Evolutionary conservation across 2,329 filamentous ascomycete genomes (phyloP), one percentile per base, ranked within the genome.

Genomic region (Fusarium gaditjirri): DNA sequence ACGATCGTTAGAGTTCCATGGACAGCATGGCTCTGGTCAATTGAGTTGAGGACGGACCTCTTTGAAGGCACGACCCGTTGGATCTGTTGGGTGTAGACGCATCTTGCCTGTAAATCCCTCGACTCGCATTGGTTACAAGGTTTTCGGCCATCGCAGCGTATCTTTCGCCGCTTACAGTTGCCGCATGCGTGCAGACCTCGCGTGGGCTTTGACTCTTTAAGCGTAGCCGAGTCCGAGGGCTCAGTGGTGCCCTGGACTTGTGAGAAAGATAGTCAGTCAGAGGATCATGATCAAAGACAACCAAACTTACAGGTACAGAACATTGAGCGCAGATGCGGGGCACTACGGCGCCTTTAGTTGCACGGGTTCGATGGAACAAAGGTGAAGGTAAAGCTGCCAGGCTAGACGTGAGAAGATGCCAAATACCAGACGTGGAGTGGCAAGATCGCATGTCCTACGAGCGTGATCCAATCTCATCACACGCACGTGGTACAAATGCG

Each of bases 91-190:
- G 23, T 23, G 41, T 61, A 61, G 5, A 58, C 17, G 33, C 59
- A 61, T n/a, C 21, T 25, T 35, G 52, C 39, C 19, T 33, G 33
- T 38, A 42, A 58, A 16, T 55, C 35, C 13, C 59, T 36, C 23
- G 27, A 39, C 17, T 58, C 41, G 23, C 59, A 61, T 14, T 36
- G 33, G 27, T 58, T 61, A 54, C 59, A 61, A 46, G 59, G 59
- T 6, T 61, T 42, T 27, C 50, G 59, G 13, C 59, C 59, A 21
- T 61, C 59, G 41, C 59, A 61, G 6, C 59, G 52, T 25, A 61
- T 31, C 52, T 61, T 61, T 25, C 59, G 59, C 3, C 41, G 59
- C 10, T 61, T 61, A 12, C 59, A 61, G 12, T 35, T 42, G 14
- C 29, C 41, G n/a, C 59, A 61, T 39, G 59, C 59, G 8, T 36